Evolutionary conservation across 2,329 filamentous ascomycete species (phyloP).

Genomic region (Sarocladiaceae sp.): DNA sequence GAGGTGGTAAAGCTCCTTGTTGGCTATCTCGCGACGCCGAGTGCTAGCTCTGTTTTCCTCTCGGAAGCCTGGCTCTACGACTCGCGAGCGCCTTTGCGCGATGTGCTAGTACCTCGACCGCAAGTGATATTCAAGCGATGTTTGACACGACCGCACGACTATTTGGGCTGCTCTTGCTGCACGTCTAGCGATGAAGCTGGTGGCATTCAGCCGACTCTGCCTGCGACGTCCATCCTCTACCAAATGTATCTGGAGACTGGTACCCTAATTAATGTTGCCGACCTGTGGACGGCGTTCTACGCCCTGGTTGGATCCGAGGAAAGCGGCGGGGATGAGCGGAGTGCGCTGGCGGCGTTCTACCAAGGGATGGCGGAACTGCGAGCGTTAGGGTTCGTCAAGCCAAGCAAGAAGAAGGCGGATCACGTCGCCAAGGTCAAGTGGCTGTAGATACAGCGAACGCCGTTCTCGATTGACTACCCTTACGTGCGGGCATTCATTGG

Average conservation of each 20-base stretch:
- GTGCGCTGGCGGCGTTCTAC: slow-evolving; percentile 73
- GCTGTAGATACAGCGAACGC: slow-evolving; percentile 38
- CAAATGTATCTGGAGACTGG: slow-evolving; percentile 75
- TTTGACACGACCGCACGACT: slow-evolving; percentile 67
- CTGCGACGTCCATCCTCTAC: slow-evolving; percentile 67
- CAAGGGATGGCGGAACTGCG: slow-evolving; percentile 77
- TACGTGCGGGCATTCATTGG: slow-evolving; percentile 7
- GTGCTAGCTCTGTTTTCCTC: slow-evolving; percentile 44
- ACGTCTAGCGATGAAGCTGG: slow-evolving; percentile 23
- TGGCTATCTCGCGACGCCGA: slow-evolving; percentile 17
- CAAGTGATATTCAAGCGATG: slow-evolving; percentile 65
- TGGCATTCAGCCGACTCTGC: slow-evolving; percentile 54
- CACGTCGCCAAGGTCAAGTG: slow-evolving; percentile 89
- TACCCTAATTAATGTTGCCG: slow-evolving; percentile 68
- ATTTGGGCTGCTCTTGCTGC: slow-evolving; percentile 69
- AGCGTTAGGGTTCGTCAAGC: slow-evolving; percentile 80
- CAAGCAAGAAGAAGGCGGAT: slow-evolving; percentile 84
- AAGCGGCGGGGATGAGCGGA: slow-evolving; percentile 41
- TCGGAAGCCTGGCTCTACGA: slow-evolving; percentile 75
- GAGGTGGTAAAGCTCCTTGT: slow-evolving; percentile 25
- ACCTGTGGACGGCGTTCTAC: slow-evolving; percentile 73
- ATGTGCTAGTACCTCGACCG: slow-evolving; percentile 71
- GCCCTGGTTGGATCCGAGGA: slow-evolving; percentile 46
- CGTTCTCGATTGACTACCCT: too few relatives aligned
- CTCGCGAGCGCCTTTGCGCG: slow-evolving; percentile 58